Evolutionary conservation across 192 early-diverging fungal species (phyloP), one percentile per base, ranked within the genome.

Genomic region (Linnemannia hyalina): DNA sequence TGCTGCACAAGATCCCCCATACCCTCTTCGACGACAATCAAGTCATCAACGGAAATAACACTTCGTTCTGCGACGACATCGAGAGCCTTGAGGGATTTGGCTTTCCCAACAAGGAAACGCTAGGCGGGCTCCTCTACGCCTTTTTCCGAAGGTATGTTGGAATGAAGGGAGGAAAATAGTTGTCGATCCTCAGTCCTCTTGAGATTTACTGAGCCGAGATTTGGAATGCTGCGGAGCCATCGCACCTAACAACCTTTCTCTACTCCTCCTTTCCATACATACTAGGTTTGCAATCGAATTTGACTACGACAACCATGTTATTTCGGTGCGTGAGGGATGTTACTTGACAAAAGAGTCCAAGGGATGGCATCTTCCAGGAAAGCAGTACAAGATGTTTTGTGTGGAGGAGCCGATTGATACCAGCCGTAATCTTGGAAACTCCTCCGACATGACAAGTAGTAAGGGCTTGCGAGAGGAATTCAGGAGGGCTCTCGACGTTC

Each of bases 341-440:
- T 92, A 94, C 68, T 82, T 98, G 76, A 92, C 91, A 20, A 98
- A 99, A 88, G 88, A 82, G 32, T 92, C 94, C 57, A 98, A 97
- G 86, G 96, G 94, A 18, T 99, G 98, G 97, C 92, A 97, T 79
- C 85, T 93, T 13, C 93, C 90, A 16, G 91, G 94, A 40, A 90
- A 89, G 46, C 87, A 92, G 11, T 94, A 93, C 72, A 89, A 91
- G 52, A 88, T 95, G 68, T 89, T 99, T 23, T 97, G 97, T 85
- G 94, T 98, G 9, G 98, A 99, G 79, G 97, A 98, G 88, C 97
- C 97, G 2, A 96, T 99, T 77, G 94, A 96, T 80, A 94, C 95
- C 0, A 91, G 92, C 72, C 92, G 97, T 38, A 99, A 99, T 74
- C 92, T 99, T 10, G 97, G 95, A 1, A 98, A 99, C 73, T 96